Evolutionary conservation across 345 rosid species (phyloP), one percentile per base, ranked within the genome.

Genomic region (Dipteronia dyeriana): DNA sequence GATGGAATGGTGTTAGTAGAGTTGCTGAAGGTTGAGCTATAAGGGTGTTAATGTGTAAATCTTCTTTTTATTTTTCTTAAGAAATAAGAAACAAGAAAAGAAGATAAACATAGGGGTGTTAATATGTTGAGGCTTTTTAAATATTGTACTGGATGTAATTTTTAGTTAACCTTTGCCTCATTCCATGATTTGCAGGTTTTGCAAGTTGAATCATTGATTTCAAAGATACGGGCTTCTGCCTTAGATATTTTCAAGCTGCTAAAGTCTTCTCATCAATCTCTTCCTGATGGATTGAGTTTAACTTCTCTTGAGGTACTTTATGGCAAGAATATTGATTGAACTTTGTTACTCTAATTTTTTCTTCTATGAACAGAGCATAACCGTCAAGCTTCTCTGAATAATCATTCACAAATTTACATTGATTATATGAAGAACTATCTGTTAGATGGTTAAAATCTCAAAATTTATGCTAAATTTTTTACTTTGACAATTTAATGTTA

Each of bases 261-360:
- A 76, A 88, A 82, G 82, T 88, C 91, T 68, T 87, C 88, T 9
- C 65, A 80, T 82, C 74, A 80, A 25, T 75, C 82, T 49, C 80
- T 92, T 62, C 90, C 92, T 26, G 89, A 86, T 76, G 98, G 88
- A 77, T 78, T 94, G 71, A 90, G 87, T 81, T 84, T 90, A 64
- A 77, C 87, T 68, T 89, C 97, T 66, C 83, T 92, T 73, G 96
- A 91, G 99, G 98, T 97, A 92, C 68, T 49, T 74, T 73, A 74
- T 66, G 68, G 45, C 70, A 10, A 14, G 69, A 17, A 66, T n/a
- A 9, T 69, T 64, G 68, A 70, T 45, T 64, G 17, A 80, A 76
- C 43, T 43, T 49, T 49, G 53, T 54, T 38, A 56, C 76, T 53
- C 74, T 54, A 41, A 9, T 25, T 43, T 1, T 54, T 31, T 39